phyloP scores from a whole-genome alignment of 371 early-diverging fungal species.

The Mucor velutinosus region DNA sequence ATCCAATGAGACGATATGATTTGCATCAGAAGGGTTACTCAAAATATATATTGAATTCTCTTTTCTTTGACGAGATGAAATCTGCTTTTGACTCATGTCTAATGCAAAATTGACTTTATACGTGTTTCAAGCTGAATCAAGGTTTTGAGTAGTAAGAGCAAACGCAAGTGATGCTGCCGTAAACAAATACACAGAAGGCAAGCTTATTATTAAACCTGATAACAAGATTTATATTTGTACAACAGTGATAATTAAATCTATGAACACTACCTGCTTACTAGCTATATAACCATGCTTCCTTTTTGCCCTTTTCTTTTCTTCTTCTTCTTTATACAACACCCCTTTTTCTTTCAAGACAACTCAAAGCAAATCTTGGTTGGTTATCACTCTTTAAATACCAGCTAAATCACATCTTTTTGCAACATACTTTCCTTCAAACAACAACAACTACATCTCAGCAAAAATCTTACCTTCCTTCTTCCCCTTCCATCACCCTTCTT shows the following conservation, averaged over 20 bases:
- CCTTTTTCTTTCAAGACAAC: background rate
- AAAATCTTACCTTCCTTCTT: constrained; percentile 26
- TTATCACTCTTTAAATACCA: constrained; percentile 21
- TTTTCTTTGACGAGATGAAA: too few relatives aligned
- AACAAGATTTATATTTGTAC: constrained; percentile 20
- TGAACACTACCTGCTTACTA: too few relatives aligned
- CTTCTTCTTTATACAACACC: constrained; percentile 2
- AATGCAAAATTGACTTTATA: background rate
- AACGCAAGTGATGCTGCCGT: too few relatives aligned
- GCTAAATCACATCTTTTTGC: background rate
- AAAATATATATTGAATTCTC: constrained; percentile 14
- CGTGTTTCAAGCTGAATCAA: background rate
- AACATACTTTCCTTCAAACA: too few relatives aligned
- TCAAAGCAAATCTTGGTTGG: constrained; percentile 15
- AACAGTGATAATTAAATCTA: constrained; percentile 14
- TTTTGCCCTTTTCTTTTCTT: constrained; percentile 6
- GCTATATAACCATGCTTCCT: background rate
- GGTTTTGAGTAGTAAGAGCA: background rate
- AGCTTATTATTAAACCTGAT: background rate
- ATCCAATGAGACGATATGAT: constrained; percentile 12
- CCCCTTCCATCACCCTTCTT: background rate
- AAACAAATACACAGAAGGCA: background rate
- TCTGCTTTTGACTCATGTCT: too few relatives aligned
- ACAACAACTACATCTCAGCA: background rate
- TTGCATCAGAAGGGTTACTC: constrained; percentile 36